phyloP scores from a whole-genome alignment of 1,139 yeast species.

The Taphrina populina region DNA sequence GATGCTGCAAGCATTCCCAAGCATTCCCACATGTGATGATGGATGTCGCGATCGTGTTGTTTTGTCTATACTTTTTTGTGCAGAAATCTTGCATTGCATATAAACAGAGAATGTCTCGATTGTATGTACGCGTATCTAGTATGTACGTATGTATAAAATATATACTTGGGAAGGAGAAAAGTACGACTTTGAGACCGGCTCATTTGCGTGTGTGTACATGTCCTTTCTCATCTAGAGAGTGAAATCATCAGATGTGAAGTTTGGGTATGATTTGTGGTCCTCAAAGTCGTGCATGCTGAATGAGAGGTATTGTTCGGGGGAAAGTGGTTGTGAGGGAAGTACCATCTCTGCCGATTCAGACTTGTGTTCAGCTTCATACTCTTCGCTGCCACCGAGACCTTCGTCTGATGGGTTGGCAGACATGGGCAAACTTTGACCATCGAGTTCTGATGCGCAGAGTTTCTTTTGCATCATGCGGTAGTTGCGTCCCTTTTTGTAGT shows the following conservation, averaged over 20 bases:
- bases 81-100: no score
- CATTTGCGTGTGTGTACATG: no score
- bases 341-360: background rate
- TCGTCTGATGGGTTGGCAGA: slow-evolving; percentile 8
- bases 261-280: slow-evolving; percentile 1
- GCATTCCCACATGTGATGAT: no score
- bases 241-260: slow-evolving; percentile 6
- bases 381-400: slow-evolving; percentile 19
- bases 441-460: slow-evolving; percentile 9
- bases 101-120: no score
- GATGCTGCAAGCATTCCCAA: no score
- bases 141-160: no score
- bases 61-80: no score
- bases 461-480: slow-evolving; percentile 25
- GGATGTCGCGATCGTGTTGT: no score
- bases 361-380: slow-evolving; percentile 8
- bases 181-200: no score
- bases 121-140: no score
- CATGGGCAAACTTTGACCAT: slow-evolving; percentile 1
- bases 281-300: slow-evolving; percentile 2
- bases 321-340: slow-evolving; percentile 1
- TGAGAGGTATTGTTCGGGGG: slow-evolving; percentile 15
- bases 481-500: slow-evolving; percentile 42
- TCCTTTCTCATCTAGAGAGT: no score
- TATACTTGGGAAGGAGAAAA: no score